These are phyloP conservation scores for Ophidiomyces ophidiicola DNA, from an alignment of 2,329 filamentous ascomycete species.

Conservation along the genomic window DNA sequence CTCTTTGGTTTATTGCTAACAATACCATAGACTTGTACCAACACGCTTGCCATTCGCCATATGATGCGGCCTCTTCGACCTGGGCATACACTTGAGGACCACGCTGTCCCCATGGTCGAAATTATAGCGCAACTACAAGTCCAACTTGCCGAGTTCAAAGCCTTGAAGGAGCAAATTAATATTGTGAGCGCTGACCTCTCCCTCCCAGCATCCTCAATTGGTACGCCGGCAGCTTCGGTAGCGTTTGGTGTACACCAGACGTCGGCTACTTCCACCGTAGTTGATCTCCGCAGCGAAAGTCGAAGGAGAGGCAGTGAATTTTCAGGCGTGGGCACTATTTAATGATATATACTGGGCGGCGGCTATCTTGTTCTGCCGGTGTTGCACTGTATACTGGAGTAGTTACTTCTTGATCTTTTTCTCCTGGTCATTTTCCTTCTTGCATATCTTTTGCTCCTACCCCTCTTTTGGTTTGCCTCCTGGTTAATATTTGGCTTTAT, in stretches of 20 bases:
- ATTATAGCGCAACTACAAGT: slow-evolving; percentile 39
- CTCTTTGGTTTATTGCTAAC: slow-evolving; percentile 4
- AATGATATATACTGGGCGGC: too few species aligned
- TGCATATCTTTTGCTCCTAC: too few species aligned
- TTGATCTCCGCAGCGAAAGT: background rate
- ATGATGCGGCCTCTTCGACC: slow-evolving; percentile 57
- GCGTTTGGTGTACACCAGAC: background rate
- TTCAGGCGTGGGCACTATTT: background rate
- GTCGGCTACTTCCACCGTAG: slow-evolving; percentile 1
- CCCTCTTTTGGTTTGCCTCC: too few species aligned
- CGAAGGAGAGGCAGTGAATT: background rate
- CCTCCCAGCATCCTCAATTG: background rate
- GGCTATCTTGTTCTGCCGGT: too few species aligned
- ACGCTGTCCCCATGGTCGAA: slow-evolving; percentile 65
- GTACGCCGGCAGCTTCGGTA: background rate
- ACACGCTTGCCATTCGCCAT: slow-evolving; percentile 66
- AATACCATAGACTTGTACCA: slow-evolving; percentile 57
- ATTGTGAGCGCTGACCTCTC: slow-evolving; percentile 16
- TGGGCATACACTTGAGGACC: slow-evolving; percentile 53
- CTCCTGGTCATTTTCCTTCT: too few species aligned
- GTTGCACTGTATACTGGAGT: too few species aligned
- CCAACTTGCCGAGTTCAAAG: slow-evolving; percentile 32
- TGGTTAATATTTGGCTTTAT: too few species aligned
- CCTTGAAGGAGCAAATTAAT: slow-evolving; percentile 31
- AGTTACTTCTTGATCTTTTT: too few species aligned